These are phyloP conservation scores for Ramaria sp. DNA, from an alignment of 768 basidiomycete species.

Conservation along the genomic window DNA sequence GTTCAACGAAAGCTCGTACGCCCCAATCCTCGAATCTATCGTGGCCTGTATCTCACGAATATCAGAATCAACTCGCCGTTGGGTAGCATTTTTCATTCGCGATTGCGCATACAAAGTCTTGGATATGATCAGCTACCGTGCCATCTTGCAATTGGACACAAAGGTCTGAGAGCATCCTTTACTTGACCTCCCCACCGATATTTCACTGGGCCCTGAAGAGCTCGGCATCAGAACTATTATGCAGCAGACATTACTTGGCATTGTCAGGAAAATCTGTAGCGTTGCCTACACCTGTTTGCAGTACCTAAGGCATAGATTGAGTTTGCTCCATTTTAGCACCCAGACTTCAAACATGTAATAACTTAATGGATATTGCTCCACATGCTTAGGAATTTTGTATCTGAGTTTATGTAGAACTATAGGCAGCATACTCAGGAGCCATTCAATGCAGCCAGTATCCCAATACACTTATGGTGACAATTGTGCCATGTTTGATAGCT, in stretches of 20 bases:
- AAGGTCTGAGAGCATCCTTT: conserved; percentile 1
- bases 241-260: neutral
- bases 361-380: too few relatives aligned
- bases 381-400: too few relatives aligned
- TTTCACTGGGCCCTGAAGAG: neutral
- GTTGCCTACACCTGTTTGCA: too few relatives aligned
- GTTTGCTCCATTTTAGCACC: too few relatives aligned
- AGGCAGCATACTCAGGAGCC: too few relatives aligned
- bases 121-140: neutral
- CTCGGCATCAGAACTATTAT: neutral
- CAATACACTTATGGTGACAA: too few relatives aligned
- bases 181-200: neutral
- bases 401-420: too few relatives aligned
- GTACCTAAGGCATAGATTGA: too few relatives aligned
- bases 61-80: neutral
- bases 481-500: too few relatives aligned
- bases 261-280: conserved; percentile 2
- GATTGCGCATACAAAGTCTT: neutral
- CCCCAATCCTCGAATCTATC: too few relatives aligned
- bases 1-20: neutral
- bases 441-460: too few relatives aligned
- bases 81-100: neutral
- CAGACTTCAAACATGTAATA: too few relatives aligned
- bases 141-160: neutral
- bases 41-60: neutral